Evolutionary conservation across 345 rosid species (phyloP), one percentile per base, ranked within the genome.

Genomic region (Lepidium sativum): DNA sequence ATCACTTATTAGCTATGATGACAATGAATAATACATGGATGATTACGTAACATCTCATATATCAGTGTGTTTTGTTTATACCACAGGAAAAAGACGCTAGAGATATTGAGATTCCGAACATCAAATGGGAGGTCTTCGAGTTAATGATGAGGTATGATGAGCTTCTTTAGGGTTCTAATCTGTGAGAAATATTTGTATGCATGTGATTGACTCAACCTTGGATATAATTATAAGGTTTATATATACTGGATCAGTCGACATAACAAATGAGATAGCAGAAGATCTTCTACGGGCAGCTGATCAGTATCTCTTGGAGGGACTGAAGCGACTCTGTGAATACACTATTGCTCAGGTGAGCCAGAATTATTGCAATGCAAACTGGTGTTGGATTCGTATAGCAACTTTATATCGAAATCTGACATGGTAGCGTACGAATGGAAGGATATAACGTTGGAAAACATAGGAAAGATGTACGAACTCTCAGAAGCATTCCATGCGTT

Each of bases 271-370:
- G 67, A 84, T 91, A 61, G 82, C 99, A 39, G 91, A 94, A 83
- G 99, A 91, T 86, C 92, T 94, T 65, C 89, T 94, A 13, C 81
- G 99, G 83, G 97, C 99, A 60, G 97, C 99, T 9, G 99, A 94
- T 73, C 99, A 91, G 72, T 94, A 94, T 84, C 96, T 94, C 37
- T 74, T 94, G 75, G 97, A 94, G 80, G 96, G 95, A 52, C 89
- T 94, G 34, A 94, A 94, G 83, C 91, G 99, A 42, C 95, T 84
- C 9, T 94, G 99, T 29, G 99, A 90, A 75, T 94, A 94, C 76
- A 82, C 92, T 52, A 94, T 94, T 69, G 99, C 96, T 67, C 91
- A 85, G 95, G 99, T 94, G 72, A 75, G 91, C 72, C 56, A 21
- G 48, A 48, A 70, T 54, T 17, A 51, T 15, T 45, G n/a, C 25